Evolutionary conservation across 768 basidiomycete genomes (phyloP), one percentile per base, ranked within the genome.

Genomic region (Xerocomellus chrysenteron): DNA sequence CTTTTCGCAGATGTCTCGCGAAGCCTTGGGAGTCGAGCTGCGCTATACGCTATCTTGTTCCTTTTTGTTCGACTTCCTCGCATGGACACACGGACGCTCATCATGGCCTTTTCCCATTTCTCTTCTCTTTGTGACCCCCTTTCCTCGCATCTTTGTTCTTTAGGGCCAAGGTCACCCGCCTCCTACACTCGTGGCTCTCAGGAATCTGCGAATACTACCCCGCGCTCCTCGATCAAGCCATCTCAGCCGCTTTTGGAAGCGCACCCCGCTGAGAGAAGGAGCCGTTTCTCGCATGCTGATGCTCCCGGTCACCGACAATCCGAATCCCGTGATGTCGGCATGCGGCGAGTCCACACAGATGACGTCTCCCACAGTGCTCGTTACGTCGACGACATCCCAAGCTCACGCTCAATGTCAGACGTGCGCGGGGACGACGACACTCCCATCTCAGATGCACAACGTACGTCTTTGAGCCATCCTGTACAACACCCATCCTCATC

Each of bases 1-100:
- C 65, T 57, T 57, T 54, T 68, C 56, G 70, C 70, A 67, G 61
- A 62, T 66, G 72, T 78, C 75, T 76, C 52, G 74, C 66, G 74
- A 76, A 75, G 69, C 77, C 76, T 77, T 70, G 76, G 77, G 77
- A 75, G 75, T 73, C 57, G 73, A 75, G 75, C 65, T 66, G 56
- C 61, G 70, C 65, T 62, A 53, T 67, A 63, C 55, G 63, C 61
- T 68, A 54, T 39, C 61, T 62, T 60, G 32, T 70, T 72, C 66
- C 62, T 74, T 68, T 64, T 69, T 70, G 60, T 73, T 69, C 74
- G 74, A 68, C 74, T 66, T 71, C 67, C 68, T 69, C 65, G 72
- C 65, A 64, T 73, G 72, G 73, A 75, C 73, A 64, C 69, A 69
- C 71, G 69, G 74, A 72, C 70, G 66, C 69, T 75, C 73, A 74